phyloP scores from a whole-genome alignment of 331 rosid genomes.

The Prunus yedoensis region DNA sequence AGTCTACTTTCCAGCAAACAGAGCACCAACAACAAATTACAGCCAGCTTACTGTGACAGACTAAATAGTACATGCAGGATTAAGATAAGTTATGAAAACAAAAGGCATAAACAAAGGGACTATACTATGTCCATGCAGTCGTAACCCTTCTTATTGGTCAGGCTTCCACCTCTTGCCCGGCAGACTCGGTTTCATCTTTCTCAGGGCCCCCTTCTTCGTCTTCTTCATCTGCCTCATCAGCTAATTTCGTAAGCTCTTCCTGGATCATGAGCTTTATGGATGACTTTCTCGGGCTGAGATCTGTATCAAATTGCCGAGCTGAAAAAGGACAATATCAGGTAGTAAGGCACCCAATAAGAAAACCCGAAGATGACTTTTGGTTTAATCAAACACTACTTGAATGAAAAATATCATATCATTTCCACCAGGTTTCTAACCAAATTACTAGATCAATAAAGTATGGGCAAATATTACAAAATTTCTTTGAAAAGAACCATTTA shows the following conservation, averaged over 20 bases:
- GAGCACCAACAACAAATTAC: slow-evolving; percentile 39
- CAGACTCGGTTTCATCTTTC: slow-evolving; percentile 48
- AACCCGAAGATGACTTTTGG: neutral
- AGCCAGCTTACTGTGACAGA: slow-evolving; percentile 36
- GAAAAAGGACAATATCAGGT: slow-evolving; percentile 35
- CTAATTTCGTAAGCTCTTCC: slow-evolving; percentile 88
- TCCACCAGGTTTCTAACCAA: neutral
- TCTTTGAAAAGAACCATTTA: neutral
- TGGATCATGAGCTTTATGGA: slow-evolving; percentile 85
- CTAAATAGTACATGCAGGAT: slow-evolving; percentile 28
- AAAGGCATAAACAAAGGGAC: neutral
- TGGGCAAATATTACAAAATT: neutral
- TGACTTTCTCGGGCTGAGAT: slow-evolving; percentile 80
- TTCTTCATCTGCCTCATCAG: slow-evolving; percentile 78
- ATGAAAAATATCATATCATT: too few species aligned
- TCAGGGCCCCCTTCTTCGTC: slow-evolving; percentile 50
- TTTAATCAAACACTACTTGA: neutral
- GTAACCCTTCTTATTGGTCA: slow-evolving; percentile 32
- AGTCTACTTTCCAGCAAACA: slow-evolving; percentile 34
- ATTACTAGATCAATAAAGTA: neutral
- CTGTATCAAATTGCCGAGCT: slow-evolving; percentile 61
- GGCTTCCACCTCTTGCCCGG: slow-evolving; percentile 61
- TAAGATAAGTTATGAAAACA: slow-evolving; percentile 4
- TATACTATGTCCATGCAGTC: slow-evolving; percentile 42
- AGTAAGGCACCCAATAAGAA: slow-evolving; percentile 7